phyloP scores from a whole-genome alignment of 2,329 filamentous ascomycete genomes.

The Cercospora sp. region DNA sequence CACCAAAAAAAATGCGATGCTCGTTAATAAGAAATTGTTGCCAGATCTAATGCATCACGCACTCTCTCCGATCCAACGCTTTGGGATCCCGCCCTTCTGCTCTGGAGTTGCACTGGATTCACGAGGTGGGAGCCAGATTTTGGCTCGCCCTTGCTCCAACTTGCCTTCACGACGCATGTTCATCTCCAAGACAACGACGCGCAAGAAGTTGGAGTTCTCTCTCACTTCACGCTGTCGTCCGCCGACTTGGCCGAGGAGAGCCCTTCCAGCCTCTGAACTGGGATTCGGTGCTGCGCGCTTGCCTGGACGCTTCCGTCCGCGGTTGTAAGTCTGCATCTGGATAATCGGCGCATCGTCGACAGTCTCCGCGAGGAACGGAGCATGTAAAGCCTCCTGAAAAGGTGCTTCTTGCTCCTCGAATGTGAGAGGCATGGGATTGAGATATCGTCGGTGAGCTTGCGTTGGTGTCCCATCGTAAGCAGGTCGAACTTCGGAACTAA shows the following conservation, averaged over 20 bases:
- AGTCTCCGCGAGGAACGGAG: constrained; percentile 35
- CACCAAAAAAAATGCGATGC: constrained; percentile 1
- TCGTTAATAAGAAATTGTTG: background rate
- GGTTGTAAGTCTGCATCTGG: constrained; percentile 62
- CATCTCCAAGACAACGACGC: constrained; percentile 66
- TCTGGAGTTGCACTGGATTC: constrained; percentile 35
- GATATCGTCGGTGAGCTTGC: constrained; percentile 59
- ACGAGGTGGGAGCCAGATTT: constrained; percentile 62
- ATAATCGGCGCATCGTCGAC: constrained; percentile 55
- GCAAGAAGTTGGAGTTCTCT: constrained; percentile 64
- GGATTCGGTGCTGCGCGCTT: constrained; percentile 42
- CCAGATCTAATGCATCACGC: constrained; percentile 25
- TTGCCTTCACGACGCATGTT: constrained; percentile 66
- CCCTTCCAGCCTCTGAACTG: constrained; percentile 46
- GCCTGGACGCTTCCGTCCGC: constrained; percentile 33
- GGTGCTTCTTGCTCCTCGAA: constrained; percentile 43
- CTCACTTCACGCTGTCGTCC: constrained; percentile 61
- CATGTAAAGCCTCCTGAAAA: constrained; percentile 40
- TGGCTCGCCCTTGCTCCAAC: constrained; percentile 58
- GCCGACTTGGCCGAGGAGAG: constrained; percentile 36
- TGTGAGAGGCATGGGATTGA: constrained; percentile 55
- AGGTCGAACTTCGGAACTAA: constrained; percentile 62
- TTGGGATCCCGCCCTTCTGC: constrained; percentile 25
- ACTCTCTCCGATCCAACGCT: constrained; percentile 36
- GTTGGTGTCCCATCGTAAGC: constrained; percentile 55